Evolutionary conservation across 257 asterid genomes (phyloP), one percentile per base, ranked within the genome.

Genomic region (Verbena officinalis): DNA sequence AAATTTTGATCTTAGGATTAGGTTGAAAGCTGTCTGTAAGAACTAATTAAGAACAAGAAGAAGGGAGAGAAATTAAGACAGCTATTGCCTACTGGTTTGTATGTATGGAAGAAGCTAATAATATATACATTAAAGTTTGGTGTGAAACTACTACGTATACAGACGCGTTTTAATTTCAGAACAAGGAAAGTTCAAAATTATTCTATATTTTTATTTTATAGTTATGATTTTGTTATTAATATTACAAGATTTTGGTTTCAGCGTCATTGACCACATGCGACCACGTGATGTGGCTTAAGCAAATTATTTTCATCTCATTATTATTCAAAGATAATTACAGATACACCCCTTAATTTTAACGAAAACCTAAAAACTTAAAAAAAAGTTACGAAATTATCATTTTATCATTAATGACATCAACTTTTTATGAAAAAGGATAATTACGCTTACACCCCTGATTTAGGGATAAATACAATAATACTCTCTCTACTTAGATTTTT

Each of bases 161-260:
- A 51, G 36, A 62, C 78, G 78, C 74, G 78, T 59, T 50, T 66
- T 27, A n/a, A 0, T 52, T 40, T 9, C 67, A 49, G 16, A n/a
- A n/a, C 36, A 23, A 22, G 20, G 56, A 59, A 65, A 55, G 58
- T 49, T 34, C 71, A 51, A 27, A 44, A 2, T 27, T 27, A 27
- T 27, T 27, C 33, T 27, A 27, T 27, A 27, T 30, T 56, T 4
- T 45, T 31, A 22, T 0, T 2, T 2, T 2, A 30, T 2, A 30
- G 7, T 30, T 30, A 30, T 30, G 33, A 27, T 27, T 27, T 27
- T 5, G 33, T 27, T 27, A 27, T 27, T 27, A 27, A 27, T 5
- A 27, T 27, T 27, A 2, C 5, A 5, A 27, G 7, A 54, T 59
- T 62, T 8, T 38, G 71, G 51, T 66, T 53, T 27, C 46, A 12